phyloP scores from a whole-genome alignment of 108 stramenopile species.

The Asterionellopsis glacialis region DNA sequence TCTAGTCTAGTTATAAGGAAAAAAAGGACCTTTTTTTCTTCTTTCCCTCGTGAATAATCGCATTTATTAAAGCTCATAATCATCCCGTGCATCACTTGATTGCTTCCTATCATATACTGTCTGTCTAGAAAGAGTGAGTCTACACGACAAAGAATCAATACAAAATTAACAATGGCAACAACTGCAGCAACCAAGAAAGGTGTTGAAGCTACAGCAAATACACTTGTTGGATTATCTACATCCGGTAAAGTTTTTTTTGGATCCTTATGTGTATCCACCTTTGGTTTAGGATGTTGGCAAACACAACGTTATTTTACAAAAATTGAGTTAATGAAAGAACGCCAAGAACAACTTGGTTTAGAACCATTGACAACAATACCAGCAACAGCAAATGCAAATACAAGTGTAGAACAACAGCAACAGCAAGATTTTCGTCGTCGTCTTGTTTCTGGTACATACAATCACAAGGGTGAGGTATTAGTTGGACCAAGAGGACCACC shows the following conservation, averaged over 20 bases:
- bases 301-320: slow-evolving; percentile 76
- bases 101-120: too few species aligned
- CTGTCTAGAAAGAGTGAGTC: too few species aligned
- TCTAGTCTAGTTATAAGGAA: too few species aligned
- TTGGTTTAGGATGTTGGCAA: slow-evolving; percentile 79
- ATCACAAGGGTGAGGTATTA: slow-evolving; percentile 58
- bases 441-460: slow-evolving; percentile 37
- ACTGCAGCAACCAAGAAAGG: too few species aligned
- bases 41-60: too few species aligned
- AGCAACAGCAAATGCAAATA: not conserved
- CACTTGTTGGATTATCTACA: not conserved
- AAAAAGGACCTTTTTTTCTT: too few species aligned
- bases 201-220: too few species aligned
- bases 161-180: too few species aligned
- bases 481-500: slow-evolving; percentile 86
- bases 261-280: slow-evolving; percentile 72
- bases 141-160: too few species aligned
- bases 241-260: slow-evolving; percentile 71
- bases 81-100: too few species aligned
- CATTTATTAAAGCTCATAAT: too few species aligned
- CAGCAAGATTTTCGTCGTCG: slow-evolving; percentile 47
- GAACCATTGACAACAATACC: slow-evolving; percentile 30
- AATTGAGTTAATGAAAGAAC: slow-evolving; percentile 42
- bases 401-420: not conserved
- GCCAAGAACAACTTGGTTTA: slow-evolving; percentile 48